Evolutionary conservation across 2,329 filamentous ascomycete genomes (phyloP), one percentile per base, ranked within the genome.

Genomic region (Fusarium nematophilum): DNA sequence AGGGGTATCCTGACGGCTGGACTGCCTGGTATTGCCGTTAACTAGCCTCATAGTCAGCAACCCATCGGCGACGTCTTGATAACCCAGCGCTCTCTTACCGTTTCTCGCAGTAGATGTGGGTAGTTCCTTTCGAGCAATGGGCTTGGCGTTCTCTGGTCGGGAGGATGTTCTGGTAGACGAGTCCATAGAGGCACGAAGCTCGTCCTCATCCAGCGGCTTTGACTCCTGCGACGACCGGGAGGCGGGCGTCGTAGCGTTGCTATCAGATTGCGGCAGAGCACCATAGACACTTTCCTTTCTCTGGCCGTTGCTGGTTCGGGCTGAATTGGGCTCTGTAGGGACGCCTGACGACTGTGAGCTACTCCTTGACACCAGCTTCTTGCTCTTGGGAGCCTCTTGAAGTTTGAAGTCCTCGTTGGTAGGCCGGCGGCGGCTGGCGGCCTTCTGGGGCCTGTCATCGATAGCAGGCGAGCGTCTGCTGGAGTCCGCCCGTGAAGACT

Each of bases 311-410:
- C 72, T 72, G 3, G 75, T 69, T 40, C 74, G 77, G 14, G 55
- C 57, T 5, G 76, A 72, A 29, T 66, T 67, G 27, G 63, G 67
- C 13, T 75, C 81, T 31, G 77, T 69, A 5, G 75, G 71, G 15
- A 72, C 66, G 45, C 72, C 74, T 1, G 81, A 71, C 9, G 75
- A 77, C 50, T 81, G 77, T 1, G 81, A 81, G 61, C 77, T 78
- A 62, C 75, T 78, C 49, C 80, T 76, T 4, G 78, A 73, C 13
- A 74, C 65, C 26, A 76, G 59, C 67, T 80, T 83, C 67, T 84
- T 85, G 68, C 81, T 84, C 74, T 88, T 90, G 1, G 92, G 91
- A 2, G 90, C 91, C 42, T 96, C 92, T 70, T 94, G 91, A 36
- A 95, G 76, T 75, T 89, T 92, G 76, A 93, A 93, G 23, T 87